Conservation (phyloP, 148 eudicot genomes). For the Dysphania ambrosioides region DNA sequence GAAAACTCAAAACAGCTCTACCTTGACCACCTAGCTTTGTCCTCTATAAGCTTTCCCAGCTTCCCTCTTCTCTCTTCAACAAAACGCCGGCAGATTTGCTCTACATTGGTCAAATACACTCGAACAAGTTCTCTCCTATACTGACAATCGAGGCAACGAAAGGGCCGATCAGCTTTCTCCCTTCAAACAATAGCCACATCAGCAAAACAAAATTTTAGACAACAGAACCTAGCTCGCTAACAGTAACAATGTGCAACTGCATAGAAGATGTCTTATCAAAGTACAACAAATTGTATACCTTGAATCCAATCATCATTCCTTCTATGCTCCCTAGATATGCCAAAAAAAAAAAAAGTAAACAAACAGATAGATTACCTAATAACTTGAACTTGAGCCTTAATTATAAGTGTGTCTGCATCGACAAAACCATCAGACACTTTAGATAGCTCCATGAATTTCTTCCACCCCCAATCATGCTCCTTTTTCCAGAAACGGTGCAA, state of each 20-base stretch:
- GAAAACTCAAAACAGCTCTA: conserved; percentile 33
- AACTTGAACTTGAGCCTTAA: conserved; percentile 93
- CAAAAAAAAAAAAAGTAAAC: neutral
- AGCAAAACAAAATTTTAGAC: conserved; percentile 1
- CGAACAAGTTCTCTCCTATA: conserved; percentile 88
- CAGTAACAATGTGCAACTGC: neutral
- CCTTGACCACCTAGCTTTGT: conserved; percentile 94
- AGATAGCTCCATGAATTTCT: conserved; percentile 87
- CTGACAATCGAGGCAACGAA: conserved; percentile 82
- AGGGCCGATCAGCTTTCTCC: conserved; percentile 80
- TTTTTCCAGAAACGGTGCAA: conserved; percentile 93
- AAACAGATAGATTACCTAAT: conserved; percentile 51
- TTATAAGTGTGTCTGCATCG: conserved; percentile 65
- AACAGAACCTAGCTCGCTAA: neutral
- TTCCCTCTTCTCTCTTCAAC: conserved; percentile 80
- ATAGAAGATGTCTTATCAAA: neutral
- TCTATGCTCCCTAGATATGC: neutral
- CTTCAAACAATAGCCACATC: conserved; percentile 35
- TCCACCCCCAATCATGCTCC: conserved; percentile 99
- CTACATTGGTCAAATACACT: conserved; percentile 81
- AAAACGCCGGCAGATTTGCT: conserved; percentile 84
- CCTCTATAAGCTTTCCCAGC: conserved; percentile 70
- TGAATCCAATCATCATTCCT: no score
- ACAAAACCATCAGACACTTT: conserved; percentile 87
- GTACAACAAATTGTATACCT: no score